Conservation (phyloP, 768 basidiomycete genomes). For the Omphalotus guepiniiformis region DNA sequence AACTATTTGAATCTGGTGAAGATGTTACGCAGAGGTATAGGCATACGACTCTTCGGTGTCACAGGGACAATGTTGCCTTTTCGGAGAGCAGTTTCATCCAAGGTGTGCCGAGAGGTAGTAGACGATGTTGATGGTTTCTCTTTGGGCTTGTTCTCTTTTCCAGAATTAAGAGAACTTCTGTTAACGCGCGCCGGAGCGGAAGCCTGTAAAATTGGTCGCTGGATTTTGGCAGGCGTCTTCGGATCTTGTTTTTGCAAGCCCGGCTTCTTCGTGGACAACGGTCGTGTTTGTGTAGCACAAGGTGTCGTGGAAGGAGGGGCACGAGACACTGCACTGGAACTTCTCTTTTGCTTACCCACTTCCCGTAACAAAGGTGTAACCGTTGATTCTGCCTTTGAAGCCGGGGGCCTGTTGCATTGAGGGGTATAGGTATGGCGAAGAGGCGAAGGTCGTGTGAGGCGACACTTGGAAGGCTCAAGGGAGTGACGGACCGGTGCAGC, state of each 20-base stretch:
- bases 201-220: not conserved
- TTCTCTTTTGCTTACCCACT: not conserved
- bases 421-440: constrained; percentile 12
- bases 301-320: not conserved
- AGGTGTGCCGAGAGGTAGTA: constrained; percentile 20
- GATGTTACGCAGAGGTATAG: constrained; percentile 41
- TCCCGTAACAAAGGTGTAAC: not conserved
- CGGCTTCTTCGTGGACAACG: too few species aligned
- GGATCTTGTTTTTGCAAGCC: too few species aligned
- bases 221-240: not conserved
- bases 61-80: constrained; percentile 19
- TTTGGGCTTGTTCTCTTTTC: constrained; percentile 9
- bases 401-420: constrained; percentile 2
- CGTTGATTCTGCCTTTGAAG: not conserved
- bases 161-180: constrained; percentile 3
- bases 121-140: not conserved
- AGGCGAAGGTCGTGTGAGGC: constrained; percentile 8
- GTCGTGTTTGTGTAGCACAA: too few species aligned
- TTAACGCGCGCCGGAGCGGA: not conserved
- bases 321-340: not conserved
- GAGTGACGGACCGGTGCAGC: constrained; percentile 2
- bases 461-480: not conserved
- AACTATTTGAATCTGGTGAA: constrained; percentile 41
- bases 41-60: constrained; percentile 38
- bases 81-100: constrained; percentile 30